Base-by-base conservation (phyloP, 495 filamentous ascomycete genomes). In the Chaetomidium leptoderma region DNA sequence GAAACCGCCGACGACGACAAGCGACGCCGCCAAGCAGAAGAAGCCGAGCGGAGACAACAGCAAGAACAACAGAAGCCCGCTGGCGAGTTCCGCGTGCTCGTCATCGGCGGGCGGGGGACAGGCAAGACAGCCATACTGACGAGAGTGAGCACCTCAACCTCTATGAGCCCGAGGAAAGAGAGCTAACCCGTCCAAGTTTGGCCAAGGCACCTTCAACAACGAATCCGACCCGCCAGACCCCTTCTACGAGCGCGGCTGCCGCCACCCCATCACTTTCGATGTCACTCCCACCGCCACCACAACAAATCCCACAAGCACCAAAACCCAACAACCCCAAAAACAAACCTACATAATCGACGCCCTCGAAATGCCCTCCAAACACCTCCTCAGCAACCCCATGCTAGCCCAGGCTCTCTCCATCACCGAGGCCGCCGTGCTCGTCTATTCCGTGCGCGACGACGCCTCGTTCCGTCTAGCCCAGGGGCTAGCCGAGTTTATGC, bases 111-210 rank as follows among this genome's bases (percentile, higher is more conserved):
- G 0, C 70, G 73, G 11, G 72, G 70, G 0, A 66, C 64, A 43
- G 74, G 76, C 14, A 78, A 78, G 62, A 76, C 74, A 2, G 65
- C 72, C 13, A 63, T 78, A 13, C 55, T 78, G 5, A 74, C 71
- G 0, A 65, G 65, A 53, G 75, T 77, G 69, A 30, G 37, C n/a
- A 27, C 6, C 9, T 5, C 13, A 1, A 33, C 44, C n/a, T 30
- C 13, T 6, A 43, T 4, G 1, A 29, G n/a, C 27, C 11, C 19
- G 4, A 16, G n/a, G n/a, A n/a, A n/a, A n/a, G n/a, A n/a, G n/a
- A n/a, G n/a, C 37, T 48, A 48, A 58, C 40, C 17, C 21, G 23
- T n/a, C 43, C 2, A 46, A 77, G 73, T 72, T 76, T 55, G 69
- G 66, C 49, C 51, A 62, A 43, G 65, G 55, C 21, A 64, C 58